Base-by-base conservation (phyloP, 2,329 filamentous ascomycete genomes). In the Cladosporium sp. region DNA sequence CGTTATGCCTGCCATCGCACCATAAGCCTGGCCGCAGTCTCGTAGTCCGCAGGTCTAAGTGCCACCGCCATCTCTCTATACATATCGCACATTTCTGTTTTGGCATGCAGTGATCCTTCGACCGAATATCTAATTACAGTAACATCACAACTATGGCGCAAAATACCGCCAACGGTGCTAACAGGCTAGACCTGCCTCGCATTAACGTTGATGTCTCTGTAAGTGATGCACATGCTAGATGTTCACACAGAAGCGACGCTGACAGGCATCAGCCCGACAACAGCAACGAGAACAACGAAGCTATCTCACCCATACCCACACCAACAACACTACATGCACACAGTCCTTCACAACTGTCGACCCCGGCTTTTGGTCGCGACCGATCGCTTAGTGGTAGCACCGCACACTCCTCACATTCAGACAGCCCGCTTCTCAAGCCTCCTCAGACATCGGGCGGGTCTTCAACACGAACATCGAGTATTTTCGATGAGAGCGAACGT, bases 191-290 rank as follows among this genome's bases (percentile, higher is more conserved):
- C 15, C 39, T 59, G 39, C 56, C 56, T 39, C 56, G 50, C 39
- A 59, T 59, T 49, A 59, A 47, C 49, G 56, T 59, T 25, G 56
- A 59, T 30, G 50, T 52, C n/a, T 52, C 56, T n/a, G 56, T 59
- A 52, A 59, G 56, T 59, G 9, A 36, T 45, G 19, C 40, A 37
- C 4, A 22, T 45, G 17, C 36, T 22, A 7, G 22, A 34, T 12
- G 52, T 19, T 15, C 3, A 51, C 6, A 12, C 38, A 20, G 20
- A 19, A 51, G 20, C 36, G 20, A 38, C 39, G 39, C 39, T 42
- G 38, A 36, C 54, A 45, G 9, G 9, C 39, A 20, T 38, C 47
- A 37, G 47, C 17, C 47, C 9, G 56, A 50, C 28, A 36, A 42
- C 37, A 38, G 22, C 39, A 42, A 51, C 22, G 45, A 43, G 28